Conservation (phyloP, 306 rosid genomes). For the Myrica gale region DNA sequence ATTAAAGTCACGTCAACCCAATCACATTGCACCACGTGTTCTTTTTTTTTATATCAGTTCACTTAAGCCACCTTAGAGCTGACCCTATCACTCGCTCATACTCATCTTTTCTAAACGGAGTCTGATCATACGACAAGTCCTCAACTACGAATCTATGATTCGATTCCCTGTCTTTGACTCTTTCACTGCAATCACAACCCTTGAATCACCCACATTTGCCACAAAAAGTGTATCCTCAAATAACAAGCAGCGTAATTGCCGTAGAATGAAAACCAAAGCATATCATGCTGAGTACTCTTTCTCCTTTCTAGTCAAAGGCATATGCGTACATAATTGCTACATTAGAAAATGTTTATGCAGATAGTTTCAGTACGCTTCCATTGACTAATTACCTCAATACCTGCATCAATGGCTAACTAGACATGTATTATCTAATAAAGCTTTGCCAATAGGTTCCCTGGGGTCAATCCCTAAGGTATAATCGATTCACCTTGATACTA, state of each 20-base stretch:
- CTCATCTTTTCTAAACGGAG: conserved; percentile 92
- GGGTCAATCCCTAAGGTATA: neutral
- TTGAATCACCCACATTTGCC: conserved; percentile 96
- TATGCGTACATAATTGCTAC: neutral
- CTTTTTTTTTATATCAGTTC: too few species aligned
- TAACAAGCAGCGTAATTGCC: conserved; percentile 75
- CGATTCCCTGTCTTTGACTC: conserved; percentile 77
- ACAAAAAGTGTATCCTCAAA: conserved; percentile 72
- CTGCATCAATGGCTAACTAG: neutral
- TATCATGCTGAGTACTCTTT: neutral
- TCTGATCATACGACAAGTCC: conserved; percentile 89
- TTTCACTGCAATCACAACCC: conserved; percentile 82
- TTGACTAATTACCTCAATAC: neutral
- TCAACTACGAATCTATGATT: conserved; percentile 60
- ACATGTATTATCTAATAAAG: neutral
- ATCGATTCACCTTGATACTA: neutral
- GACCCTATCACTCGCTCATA: conserved; percentile 74
- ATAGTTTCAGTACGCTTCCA: neutral
- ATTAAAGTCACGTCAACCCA: too few species aligned
- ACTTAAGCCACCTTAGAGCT: too few species aligned
- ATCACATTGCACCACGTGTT: too few species aligned
- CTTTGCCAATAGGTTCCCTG: too few species aligned
- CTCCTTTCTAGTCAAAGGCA: neutral
- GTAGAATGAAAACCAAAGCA: conserved; percentile 39
- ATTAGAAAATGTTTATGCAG: neutral